phyloP scores from a whole-genome alignment of 208 protist genomes.

The Trypanosoma conorhini region DNA sequence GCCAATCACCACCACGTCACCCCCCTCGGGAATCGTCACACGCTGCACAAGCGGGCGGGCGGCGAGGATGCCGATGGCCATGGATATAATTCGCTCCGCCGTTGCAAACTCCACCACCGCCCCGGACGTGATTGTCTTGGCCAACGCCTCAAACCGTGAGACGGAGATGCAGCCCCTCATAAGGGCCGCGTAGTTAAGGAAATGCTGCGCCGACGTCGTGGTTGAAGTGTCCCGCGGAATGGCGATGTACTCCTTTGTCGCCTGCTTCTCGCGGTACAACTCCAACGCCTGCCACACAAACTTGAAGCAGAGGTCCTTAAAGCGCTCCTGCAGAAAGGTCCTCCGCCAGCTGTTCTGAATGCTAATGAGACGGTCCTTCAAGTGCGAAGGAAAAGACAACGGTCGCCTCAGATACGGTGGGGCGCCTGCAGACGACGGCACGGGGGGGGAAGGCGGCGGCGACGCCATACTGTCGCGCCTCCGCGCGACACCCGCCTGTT shows the following conservation, averaged over 20 bases:
- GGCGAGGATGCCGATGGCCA: conserved; percentile 56
- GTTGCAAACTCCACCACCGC: conserved; percentile 41
- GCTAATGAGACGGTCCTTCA: conserved; percentile 7
- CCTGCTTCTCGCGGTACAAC: conserved; percentile 36
- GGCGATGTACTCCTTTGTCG: background rate
- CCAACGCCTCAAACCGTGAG: conserved; percentile 42
- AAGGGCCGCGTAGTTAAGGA: background rate
- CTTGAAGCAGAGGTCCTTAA: conserved; percentile 43
- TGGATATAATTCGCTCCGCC: conserved; percentile 44
- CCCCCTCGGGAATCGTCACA: conserved; percentile 47
- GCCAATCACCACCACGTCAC: conserved; percentile 79
- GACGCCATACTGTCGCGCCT: background rate
- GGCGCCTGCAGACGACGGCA: background rate
- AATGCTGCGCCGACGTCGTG: background rate
- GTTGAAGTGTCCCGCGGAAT: background rate
- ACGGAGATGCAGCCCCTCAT: conserved; percentile 35
- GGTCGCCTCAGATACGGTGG: conserved; percentile 3
- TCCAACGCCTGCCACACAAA: conserved; percentile 49
- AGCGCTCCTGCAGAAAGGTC: conserved; percentile 28
- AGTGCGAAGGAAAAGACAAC: background rate
- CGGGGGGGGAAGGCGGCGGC: background rate
- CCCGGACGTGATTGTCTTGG: conserved; percentile 31
- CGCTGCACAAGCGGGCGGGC: conserved; percentile 45
- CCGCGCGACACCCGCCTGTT: background rate
- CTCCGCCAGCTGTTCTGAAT: conserved; percentile 55